Base-by-base conservation (phyloP, 257 asterid species). In the Nicotiana attenuata region DNA sequence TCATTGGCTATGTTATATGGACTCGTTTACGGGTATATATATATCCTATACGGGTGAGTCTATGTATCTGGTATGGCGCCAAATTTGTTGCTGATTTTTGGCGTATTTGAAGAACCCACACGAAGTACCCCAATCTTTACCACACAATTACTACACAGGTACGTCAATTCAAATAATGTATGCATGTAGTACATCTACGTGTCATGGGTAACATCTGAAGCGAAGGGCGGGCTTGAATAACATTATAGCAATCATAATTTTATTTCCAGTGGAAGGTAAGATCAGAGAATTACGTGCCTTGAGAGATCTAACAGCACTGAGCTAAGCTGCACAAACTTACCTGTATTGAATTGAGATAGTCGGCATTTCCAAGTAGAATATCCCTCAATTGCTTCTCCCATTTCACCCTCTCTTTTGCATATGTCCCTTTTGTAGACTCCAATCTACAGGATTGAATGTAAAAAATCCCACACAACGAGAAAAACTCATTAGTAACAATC, bases 361-460 rank as follows among this genome's bases (percentile, higher is more conserved):
- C 98, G 1, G 91, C 91, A 89, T 92, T 91, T 20, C 87, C 87
- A 79, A 81, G 81, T 71, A 96, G 65, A 29, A 88, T 83, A 82
- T 87, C 91, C 6, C 99, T 95, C 86, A 96, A 80, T 71, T 88
- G 85, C 86, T 86, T 91, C 92, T 96, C 99, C 99, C 99, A 96
- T 80, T 91, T 90, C 41, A 88, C 85, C 99, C 99, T 94, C 86
- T 92, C 97, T 67, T 71, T 77, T 9, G 88, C 91, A 81, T 90
- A 94, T 68, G 93, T 78, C 84, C 98, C 99, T 91, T 96, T 96
- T 65, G 88, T 83, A 38, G 99, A 88, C 80, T 94, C 99, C 90
- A 87, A 57, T 84, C 99, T 96, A 88, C 78, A 81, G 85, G 82
- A 83, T 24, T 64, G 69, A 26, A 64, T 64, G 38, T 59, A 24